Conservation (phyloP, 768 basidiomycete species). For the Podaxis sp. region DNA sequence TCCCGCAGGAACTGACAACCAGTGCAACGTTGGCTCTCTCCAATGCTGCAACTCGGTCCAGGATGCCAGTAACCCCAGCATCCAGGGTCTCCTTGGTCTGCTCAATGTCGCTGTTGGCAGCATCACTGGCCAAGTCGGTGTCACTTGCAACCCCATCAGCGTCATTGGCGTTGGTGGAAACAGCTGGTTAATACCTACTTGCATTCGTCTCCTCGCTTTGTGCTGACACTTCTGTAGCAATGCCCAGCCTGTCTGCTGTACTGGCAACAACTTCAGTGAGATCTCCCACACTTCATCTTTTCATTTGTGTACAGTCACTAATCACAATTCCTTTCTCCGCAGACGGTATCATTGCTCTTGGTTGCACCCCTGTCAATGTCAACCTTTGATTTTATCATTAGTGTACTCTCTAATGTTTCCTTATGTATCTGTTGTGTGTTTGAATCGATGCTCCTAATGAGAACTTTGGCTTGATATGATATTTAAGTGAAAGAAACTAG, state of each 20-base stretch:
- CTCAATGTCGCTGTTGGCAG: conserved; percentile 16
- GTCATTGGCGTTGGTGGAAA: conserved; percentile 18
- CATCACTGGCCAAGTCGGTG: conserved; percentile 20
- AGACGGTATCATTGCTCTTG: neutral
- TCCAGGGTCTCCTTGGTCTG: conserved; percentile 14
- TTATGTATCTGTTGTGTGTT: too few species aligned
- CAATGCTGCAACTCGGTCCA: conserved; percentile 11
- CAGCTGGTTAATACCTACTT: conserved; percentile 17
- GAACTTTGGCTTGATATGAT: too few species aligned
- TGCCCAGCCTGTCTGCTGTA: conserved; percentile 25
- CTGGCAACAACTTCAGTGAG: conserved; percentile 20
- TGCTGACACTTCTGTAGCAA: conserved; percentile 13
- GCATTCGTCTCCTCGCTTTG: neutral
- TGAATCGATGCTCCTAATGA: too few species aligned
- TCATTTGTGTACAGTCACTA: neutral
- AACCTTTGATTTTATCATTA: conserved; percentile 6
- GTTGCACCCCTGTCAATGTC: conserved; percentile 21
- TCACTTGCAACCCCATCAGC: conserved; percentile 23
- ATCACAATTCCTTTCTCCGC: neutral
- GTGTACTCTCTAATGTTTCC: neutral
- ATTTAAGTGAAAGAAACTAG: too few species aligned
- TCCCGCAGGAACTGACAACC: neutral
- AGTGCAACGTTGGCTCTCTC: conserved; percentile 1
- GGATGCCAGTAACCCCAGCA: neutral
- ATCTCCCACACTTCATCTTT: neutral